Evolutionary conservation across 1,284 basidiomycete species (phyloP).

Genomic region (Wolfiporia cocos): DNA sequence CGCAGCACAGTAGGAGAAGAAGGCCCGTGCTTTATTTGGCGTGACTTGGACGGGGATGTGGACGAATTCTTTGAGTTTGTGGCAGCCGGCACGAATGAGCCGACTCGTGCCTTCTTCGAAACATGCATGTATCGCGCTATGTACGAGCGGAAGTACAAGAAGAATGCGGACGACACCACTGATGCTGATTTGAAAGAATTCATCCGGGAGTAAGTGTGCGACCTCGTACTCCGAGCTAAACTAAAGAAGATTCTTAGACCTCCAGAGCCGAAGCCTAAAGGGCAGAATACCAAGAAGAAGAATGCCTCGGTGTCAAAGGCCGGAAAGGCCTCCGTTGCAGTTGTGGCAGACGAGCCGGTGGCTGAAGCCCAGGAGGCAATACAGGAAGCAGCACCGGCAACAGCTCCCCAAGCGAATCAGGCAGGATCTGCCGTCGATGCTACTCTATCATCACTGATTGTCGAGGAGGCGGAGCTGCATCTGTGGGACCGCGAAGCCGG

Average conservation of each 20-base stretch:
- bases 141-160: constrained; percentile 86
- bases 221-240: too few species aligned
- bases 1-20: constrained; percentile 65
- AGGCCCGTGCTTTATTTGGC: constrained; percentile 84
- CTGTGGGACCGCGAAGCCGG: constrained; percentile 70
- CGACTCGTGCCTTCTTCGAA: constrained; percentile 85
- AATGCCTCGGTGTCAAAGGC: constrained; percentile 15
- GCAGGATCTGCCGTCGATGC: constrained; percentile 11
- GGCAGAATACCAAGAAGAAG: constrained; percentile 18
- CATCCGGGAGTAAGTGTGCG: constrained; percentile 60
- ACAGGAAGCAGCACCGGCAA: not conserved
- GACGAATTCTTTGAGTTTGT: constrained; percentile 84
- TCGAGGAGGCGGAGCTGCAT: constrained; percentile 51
- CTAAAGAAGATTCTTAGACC: too few species aligned
- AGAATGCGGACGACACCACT: constrained; percentile 60
- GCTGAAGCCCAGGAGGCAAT: not conserved
- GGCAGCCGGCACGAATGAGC: constrained; percentile 73
- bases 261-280: constrained; percentile 26
- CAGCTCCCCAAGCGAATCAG: not conserved
- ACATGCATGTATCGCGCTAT: constrained; percentile 92
- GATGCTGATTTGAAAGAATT: constrained; percentile 74
- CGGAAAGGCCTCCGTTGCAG: constrained; percentile 8
- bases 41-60: constrained; percentile 79
- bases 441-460: constrained; percentile 29
- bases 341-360: not conserved